Conservation (phyloP, 331 rosid genomes). For the Ulmus americana region DNA sequence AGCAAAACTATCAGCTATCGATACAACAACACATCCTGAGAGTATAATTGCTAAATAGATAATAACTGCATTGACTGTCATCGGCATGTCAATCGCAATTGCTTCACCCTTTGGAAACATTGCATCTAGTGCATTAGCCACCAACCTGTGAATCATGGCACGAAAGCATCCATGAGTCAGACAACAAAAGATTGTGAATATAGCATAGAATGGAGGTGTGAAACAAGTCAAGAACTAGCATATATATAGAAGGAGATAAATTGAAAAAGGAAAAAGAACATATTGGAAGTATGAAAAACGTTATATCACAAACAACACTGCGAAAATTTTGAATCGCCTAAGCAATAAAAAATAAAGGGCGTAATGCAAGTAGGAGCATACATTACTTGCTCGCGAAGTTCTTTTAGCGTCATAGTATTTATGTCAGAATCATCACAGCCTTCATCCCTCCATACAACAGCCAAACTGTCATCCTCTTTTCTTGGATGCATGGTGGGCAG, state of each 20-base stretch:
- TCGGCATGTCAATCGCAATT: conserved; percentile 85
- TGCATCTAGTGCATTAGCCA: conserved; percentile 59
- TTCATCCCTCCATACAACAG: conserved; percentile 76
- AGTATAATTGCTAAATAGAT: conserved; percentile 73
- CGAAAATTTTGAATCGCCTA: too few species aligned
- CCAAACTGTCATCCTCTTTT: conserved; percentile 48
- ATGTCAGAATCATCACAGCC: conserved; percentile 50
- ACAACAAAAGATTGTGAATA: too few species aligned
- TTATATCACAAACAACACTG: too few species aligned
- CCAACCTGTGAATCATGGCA: conserved; percentile 51
- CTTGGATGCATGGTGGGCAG: conserved; percentile 40
- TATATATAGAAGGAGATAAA: too few species aligned
- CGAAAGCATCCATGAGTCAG: too few species aligned
- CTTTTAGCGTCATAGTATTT: conserved; percentile 49
- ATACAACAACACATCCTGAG: conserved; percentile 71
- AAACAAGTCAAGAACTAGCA: too few species aligned
- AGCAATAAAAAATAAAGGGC: too few species aligned
- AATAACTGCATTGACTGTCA: conserved; percentile 71
- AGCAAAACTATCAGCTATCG: conserved; percentile 91
- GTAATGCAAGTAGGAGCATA: conserved; percentile 20
- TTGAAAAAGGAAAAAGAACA: too few species aligned
- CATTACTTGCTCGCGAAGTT: conserved; percentile 70
- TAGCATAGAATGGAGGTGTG: too few species aligned
- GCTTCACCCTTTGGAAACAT: conserved; percentile 77
- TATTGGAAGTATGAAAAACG: too few species aligned